A percentile compares a stretch with the other conserved stretches of the same genome.
Evolutionary conservation across 108 stramenopile genomes (phyloP).

Genomic region (Mediolabrus comicus): DNA sequence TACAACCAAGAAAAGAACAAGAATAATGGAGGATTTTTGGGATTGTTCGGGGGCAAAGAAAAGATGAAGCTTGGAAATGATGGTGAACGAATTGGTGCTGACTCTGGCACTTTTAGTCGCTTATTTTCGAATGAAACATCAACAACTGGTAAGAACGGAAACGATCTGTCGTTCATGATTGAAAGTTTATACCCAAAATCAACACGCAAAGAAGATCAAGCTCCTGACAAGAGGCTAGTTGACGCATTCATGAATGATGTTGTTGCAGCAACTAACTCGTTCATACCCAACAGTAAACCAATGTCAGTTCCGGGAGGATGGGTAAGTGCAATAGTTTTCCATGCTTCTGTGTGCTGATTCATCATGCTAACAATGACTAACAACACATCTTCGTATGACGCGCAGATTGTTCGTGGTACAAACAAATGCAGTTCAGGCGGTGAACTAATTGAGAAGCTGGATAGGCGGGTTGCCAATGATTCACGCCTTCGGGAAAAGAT

Average conservation of each 20-base stretch:
- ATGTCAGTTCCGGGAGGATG: conserved; percentile 58
- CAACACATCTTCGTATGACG: neutral
- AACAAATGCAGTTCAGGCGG: conserved; percentile 56
- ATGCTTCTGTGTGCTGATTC: neutral
- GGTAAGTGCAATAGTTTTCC: conserved; percentile 8
- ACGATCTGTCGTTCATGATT: conserved; percentile 36
- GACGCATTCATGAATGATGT: conserved; percentile 56
- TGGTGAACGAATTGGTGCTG: conserved; percentile 23
- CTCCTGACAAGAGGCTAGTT: conserved; percentile 53
- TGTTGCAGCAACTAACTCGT: conserved; percentile 54
- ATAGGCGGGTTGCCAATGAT: conserved; percentile 51
- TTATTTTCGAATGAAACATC: conserved; percentile 31
- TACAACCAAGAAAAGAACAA: conserved; percentile 24
- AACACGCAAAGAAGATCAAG: conserved; percentile 56
- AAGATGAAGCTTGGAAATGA: conserved; percentile 20
- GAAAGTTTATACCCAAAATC: conserved; percentile 67
- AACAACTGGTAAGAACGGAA: neutral
- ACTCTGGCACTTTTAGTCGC: conserved; percentile 30
- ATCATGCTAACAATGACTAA: neutral
- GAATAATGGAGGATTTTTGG: conserved; percentile 16
- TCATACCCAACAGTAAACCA: conserved; percentile 51
- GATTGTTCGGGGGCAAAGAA: conserved; percentile 15
- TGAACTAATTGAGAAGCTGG: conserved; percentile 68
- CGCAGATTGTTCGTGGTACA: conserved; percentile 65
- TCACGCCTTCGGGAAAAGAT: conserved; percentile 53